Evolutionary conservation across 1,284 basidiomycete genomes (phyloP).

Genomic region (Apiotrichum siamense): DNA sequence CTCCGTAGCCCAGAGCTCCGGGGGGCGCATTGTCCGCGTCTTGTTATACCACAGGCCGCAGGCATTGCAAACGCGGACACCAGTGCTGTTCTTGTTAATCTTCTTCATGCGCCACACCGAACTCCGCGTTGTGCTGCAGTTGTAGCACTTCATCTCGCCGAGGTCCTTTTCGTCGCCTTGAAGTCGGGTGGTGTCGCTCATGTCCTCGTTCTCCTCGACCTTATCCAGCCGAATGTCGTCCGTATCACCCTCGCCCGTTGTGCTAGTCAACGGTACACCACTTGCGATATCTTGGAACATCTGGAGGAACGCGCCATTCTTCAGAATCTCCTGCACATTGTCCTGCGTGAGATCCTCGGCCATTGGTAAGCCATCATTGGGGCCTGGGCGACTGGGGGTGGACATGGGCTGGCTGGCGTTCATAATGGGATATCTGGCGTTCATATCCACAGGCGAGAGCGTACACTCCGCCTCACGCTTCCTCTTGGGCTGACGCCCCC

Average conservation of each 20-base stretch:
- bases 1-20: constrained; percentile 30
- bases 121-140: constrained; percentile 40
- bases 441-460: not conserved
- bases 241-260: no score
- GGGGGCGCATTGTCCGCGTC: constrained; percentile 37
- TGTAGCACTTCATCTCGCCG: constrained; percentile 28
- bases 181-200: constrained; percentile 4
- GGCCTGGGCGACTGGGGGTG: not conserved
- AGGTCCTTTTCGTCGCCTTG: not conserved
- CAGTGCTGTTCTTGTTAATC: constrained; percentile 33
- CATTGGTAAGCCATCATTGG: not conserved
- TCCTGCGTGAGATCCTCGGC: constrained; percentile 36
- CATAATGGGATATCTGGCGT: no score
- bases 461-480: not conserved
- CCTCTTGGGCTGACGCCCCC: not conserved
- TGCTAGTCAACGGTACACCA: constrained; percentile 11
- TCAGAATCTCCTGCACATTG: constrained; percentile 32
- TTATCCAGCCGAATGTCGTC: no score
- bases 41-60: constrained; percentile 47
- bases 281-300: constrained; percentile 34
- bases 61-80: constrained; percentile 44
- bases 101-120: constrained; percentile 42
- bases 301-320: constrained; percentile 32
- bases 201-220: constrained; percentile 5
- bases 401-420: not conserved